Evolutionary conservation across 192 early-diverging fungal species (phyloP).

Genomic region (Backusella tuberculispora): DNA sequence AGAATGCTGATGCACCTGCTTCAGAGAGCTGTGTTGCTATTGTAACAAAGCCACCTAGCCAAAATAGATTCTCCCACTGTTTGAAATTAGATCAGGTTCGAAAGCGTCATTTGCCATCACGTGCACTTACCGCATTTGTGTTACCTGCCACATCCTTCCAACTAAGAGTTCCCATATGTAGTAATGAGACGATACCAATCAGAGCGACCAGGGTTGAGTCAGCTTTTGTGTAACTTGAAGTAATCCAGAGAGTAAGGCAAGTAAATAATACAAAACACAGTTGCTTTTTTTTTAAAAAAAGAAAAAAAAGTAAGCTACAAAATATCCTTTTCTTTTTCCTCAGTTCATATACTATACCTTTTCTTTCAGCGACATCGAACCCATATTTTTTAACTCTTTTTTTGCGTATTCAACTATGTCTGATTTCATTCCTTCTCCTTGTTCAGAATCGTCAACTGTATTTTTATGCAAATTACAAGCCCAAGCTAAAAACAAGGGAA

Average conservation of each 20-base stretch:
- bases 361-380: conserved; percentile 29
- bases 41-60: conserved; percentile 79
- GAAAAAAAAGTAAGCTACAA: neutral
- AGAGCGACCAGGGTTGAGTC: conserved; percentile 73
- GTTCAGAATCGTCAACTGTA: neutral
- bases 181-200: conserved; percentile 58
- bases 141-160: conserved; percentile 74
- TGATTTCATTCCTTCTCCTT: conserved; percentile 5
- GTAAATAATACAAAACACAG: conserved; percentile 55
- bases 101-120: neutral
- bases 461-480: conserved; percentile 17
- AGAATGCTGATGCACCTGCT: conserved; percentile 67
- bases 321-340: neutral
- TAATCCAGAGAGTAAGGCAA: conserved; percentile 68
- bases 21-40: conserved; percentile 74
- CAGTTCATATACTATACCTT: conserved; percentile 11
- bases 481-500: conserved; percentile 33
- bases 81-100: neutral
- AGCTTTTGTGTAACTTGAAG: conserved; percentile 58
- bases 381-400: conserved; percentile 24
- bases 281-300: conserved; percentile 18
- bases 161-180: conserved; percentile 59
- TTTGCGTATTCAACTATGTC: conserved; percentile 24
- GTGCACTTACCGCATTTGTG: conserved; percentile 54
- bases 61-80: conserved; percentile 82